Evolutionary conservation across 2,329 filamentous ascomycete species (phyloP), one percentile per base, ranked within the genome.

Genomic region (Huntiella bhutanensis): DNA sequence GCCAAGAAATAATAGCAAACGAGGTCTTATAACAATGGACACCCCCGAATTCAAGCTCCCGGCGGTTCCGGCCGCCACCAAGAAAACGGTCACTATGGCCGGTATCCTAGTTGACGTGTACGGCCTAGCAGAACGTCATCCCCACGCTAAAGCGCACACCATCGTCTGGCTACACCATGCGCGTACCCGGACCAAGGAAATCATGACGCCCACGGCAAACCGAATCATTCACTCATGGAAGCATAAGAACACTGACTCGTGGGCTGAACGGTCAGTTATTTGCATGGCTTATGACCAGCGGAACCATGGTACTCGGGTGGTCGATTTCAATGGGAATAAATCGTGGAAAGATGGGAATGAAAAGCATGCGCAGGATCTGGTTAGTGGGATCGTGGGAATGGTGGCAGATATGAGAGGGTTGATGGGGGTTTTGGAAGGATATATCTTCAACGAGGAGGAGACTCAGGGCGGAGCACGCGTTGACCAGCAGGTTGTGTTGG

Each of bases 161-260:
- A 83, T 82, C 55, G 72, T 96, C n/a, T 95, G 87, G 84, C 76
- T 96, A 10, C 73, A 95, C 13, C 86, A 96, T 58, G 83, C 83
- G 2, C 75, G 91, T 17, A 69, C 80, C 0, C 70, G 78, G 46
- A 74, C 67, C 0, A 77, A 82, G 57, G 73, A 75, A 47, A 72
- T 72, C 51, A 95, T 96, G 87, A 67, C 68, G 1, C 75, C 75
- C 22, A 71, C 91, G 46, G 87, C 85, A 2, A 64, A 69, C n/a
- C 70, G 73, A 4, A 67, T 75, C 10, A 69, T 95, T 43, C 61
- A 65, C n/a, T 71, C 75, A 6, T 92, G 80, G 75, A 28, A 28
- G 3, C 22, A 28, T 8, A 28, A 28, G 8, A 77, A 82, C 55
- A 56, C 61, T 57, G 52, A 59, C 57, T 42, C 49, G 4, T 54